Conservation (phyloP, 345 rosid species). For the Eucalyptus tenuipes region DNA sequence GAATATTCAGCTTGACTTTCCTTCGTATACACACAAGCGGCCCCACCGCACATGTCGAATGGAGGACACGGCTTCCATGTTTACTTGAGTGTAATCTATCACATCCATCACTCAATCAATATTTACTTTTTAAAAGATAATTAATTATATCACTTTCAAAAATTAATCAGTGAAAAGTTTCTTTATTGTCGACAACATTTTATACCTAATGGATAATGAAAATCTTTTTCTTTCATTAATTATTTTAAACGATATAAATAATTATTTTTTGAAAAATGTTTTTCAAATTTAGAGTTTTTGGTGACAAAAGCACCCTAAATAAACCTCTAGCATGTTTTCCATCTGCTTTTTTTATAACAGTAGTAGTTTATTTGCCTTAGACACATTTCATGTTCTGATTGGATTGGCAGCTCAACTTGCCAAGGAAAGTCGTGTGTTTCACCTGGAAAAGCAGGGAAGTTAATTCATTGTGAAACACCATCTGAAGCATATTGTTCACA, state of each 20-base stretch:
- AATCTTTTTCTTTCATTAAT: too few species aligned
- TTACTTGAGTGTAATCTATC: background rate
- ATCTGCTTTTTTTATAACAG: too few species aligned
- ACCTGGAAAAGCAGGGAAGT: background rate
- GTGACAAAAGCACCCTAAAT: too few species aligned
- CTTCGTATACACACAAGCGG: background rate
- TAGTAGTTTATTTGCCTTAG: background rate
- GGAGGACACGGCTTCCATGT: background rate
- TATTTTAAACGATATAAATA: rapidly evolving
- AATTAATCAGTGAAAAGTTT: rapidly evolving
- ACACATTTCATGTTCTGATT: background rate
- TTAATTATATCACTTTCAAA: too few species aligned
- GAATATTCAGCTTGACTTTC: background rate
- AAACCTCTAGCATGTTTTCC: too few species aligned
- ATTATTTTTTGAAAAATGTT: too few species aligned
- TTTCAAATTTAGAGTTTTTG: too few species aligned
- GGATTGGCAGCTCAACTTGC: background rate
- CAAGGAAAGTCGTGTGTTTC: background rate
- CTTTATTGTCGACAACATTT: too few species aligned
- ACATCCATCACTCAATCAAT: too few species aligned
- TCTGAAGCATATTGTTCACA: too few species aligned
- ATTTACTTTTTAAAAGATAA: too few species aligned
- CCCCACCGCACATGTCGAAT: background rate
- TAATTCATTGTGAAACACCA: background rate
- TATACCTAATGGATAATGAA: too few species aligned